Conservation (phyloP, 768 basidiomycete genomes). For the Hysterangium stoloniferum region DNA sequence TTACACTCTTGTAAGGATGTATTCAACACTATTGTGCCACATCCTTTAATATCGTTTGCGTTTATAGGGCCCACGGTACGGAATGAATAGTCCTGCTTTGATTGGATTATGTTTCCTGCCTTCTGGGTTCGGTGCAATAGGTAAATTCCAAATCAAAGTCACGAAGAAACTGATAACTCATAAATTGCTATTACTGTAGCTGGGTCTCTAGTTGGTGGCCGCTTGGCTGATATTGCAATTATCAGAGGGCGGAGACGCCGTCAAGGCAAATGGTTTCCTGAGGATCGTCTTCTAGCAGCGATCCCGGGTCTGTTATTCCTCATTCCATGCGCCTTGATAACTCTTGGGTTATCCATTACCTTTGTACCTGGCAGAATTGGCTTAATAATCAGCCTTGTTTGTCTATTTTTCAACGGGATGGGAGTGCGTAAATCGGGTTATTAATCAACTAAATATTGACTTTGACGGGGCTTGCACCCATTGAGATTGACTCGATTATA, state of each 20-base stretch:
- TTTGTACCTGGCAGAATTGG: slow-evolving; percentile 45
- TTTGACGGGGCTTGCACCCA: not conserved
- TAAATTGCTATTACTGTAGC: slow-evolving; percentile 30
- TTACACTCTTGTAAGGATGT: not conserved
- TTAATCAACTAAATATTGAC: not conserved
- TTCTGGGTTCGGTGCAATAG: slow-evolving; percentile 1
- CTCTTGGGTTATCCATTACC: slow-evolving; percentile 42
- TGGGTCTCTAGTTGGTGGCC: slow-evolving; percentile 52
- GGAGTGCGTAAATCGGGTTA: slow-evolving; percentile 42
- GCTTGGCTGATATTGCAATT: slow-evolving; percentile 48
- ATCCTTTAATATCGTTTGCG: not conserved
- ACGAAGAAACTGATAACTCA: no score
- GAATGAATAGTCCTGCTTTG: not conserved
- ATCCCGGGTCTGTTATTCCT: slow-evolving; percentile 39
- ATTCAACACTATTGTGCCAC: not conserved
- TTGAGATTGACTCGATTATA: slow-evolving; percentile 20
- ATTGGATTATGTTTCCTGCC: slow-evolving; percentile 4
- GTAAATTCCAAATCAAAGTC: not conserved
- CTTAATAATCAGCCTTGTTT: slow-evolving; percentile 41
- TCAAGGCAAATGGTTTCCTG: slow-evolving; percentile 55
- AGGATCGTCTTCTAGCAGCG: slow-evolving; percentile 55
- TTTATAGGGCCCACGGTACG: slow-evolving; percentile 1
- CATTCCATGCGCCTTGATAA: slow-evolving; percentile 44
- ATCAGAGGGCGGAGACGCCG: slow-evolving; percentile 40
- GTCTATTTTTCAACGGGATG: slow-evolving; percentile 55